A percentile compares a stretch with the other conserved stretches of the same genome.
Evolutionary conservation across 2,329 filamentous ascomycete genomes (phyloP).

Genomic region (Ceratocystis huliohia): DNA sequence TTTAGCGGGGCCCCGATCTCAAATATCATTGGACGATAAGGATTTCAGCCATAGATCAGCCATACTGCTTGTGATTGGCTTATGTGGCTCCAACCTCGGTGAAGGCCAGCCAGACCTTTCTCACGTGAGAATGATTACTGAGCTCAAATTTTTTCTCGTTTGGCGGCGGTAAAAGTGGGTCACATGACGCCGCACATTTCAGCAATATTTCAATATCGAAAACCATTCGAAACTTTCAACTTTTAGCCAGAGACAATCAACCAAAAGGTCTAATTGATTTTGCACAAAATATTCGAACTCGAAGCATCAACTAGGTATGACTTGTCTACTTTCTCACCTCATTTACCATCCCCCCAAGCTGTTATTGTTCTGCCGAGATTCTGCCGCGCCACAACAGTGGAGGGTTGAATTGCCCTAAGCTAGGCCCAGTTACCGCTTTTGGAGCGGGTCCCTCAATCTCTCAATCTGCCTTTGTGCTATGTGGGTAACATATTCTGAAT

Average conservation of each 20-base stretch:
- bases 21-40: constrained; percentile 22
- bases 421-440: constrained; percentile 19
- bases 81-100: constrained; percentile 15
- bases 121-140: constrained; percentile 16
- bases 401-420: constrained; percentile 21
- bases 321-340: background rate
- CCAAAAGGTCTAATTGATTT: background rate
- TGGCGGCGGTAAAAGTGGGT: background rate
- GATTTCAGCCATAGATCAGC: constrained; percentile 18
- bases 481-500: constrained; percentile 22
- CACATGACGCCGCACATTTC: constrained; percentile 18
- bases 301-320: background rate
- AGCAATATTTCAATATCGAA: background rate
- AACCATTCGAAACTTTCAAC: background rate
- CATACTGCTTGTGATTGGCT: constrained; percentile 15
- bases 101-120: constrained; percentile 11
- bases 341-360: background rate
- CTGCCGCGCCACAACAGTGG: constrained; percentile 19
- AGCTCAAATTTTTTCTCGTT: constrained; percentile 10
- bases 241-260: background rate
- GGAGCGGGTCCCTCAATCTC: constrained; percentile 20
- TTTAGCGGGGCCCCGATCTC: constrained; percentile 21
- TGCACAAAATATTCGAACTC: background rate
- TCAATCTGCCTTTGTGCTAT: constrained; percentile 19
- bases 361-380: constrained; percentile 12